These are phyloP conservation scores for Voacanga thouarsii DNA, from an alignment of 257 asterid species.

Conservation along the genomic window DNA sequence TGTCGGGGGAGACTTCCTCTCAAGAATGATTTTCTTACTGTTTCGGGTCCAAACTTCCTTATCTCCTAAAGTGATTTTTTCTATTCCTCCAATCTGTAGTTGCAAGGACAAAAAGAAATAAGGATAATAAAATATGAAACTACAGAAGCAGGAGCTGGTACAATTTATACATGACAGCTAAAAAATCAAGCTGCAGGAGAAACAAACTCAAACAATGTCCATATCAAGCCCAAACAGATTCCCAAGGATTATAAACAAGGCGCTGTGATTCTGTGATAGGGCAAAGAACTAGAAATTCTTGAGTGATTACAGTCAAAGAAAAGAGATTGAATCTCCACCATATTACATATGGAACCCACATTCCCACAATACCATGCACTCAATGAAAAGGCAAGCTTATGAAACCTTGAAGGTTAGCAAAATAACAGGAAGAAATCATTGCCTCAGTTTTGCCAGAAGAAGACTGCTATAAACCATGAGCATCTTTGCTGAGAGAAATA, in stretches of 20 bases:
- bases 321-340: background rate
- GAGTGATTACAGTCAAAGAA: background rate
- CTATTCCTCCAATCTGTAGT: conserved; percentile 71
- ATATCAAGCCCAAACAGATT: background rate
- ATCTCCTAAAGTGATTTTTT: conserved; percentile 51
- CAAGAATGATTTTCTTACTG: conserved; percentile 52
- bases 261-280: no score
- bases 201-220: background rate
- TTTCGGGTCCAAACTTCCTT: conserved; percentile 57
- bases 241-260: background rate
- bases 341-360: background rate
- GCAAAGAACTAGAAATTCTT: background rate
- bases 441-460: background rate
- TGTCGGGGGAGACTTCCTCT: conserved; percentile 63
- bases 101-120: conserved; percentile 3
- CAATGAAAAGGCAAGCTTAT: background rate
- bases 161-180: background rate
- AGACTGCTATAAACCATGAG: background rate
- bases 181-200: background rate
- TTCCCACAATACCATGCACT: background rate
- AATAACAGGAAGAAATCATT: background rate
- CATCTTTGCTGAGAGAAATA: background rate
- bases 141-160: background rate
- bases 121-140: background rate
- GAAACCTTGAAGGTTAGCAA: background rate